phyloP scores from a whole-genome alignment of 108 stramenopile genomes.

The Cyclotella sp. region DNA sequence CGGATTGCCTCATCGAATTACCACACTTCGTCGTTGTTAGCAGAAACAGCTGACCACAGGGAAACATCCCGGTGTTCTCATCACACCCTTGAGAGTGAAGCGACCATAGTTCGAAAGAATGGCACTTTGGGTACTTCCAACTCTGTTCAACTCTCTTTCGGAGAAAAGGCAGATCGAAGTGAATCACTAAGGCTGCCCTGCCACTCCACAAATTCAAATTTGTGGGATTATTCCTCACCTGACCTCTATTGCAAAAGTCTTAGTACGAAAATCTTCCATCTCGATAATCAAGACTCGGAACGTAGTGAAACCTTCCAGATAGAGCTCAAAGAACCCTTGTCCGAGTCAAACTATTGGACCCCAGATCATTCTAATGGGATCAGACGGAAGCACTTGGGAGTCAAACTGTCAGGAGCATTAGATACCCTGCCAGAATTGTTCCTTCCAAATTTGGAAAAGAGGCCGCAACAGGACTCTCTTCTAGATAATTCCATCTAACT shows the following conservation, averaged over 20 bases:
- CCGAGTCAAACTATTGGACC: constrained; percentile 21
- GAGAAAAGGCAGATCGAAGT: not conserved
- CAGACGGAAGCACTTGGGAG: constrained; percentile 7
- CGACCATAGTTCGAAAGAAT: constrained; percentile 8
- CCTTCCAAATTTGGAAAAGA: constrained; percentile 11
- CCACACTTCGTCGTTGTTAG: too few species aligned
- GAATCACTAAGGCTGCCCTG: not conserved
- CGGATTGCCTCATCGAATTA: too few species aligned
- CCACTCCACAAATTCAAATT: not conserved
- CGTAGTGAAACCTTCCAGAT: constrained; percentile 7
- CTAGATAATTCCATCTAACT: too few species aligned
- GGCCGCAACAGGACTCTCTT: not conserved
- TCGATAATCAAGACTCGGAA: not conserved
- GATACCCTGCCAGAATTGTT: constrained; percentile 13
- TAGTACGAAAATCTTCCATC: not conserved
- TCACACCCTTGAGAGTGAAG: constrained; percentile 5
- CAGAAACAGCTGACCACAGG: not conserved
- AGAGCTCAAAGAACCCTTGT: constrained; percentile 16
- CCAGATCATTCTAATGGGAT: constrained; percentile 18
- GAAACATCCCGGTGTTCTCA: not conserved
- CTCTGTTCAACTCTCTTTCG: not conserved
- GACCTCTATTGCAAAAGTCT: not conserved
- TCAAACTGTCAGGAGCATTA: not conserved
- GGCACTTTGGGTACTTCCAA: not conserved
- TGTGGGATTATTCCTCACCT: constrained; percentile 12